A percentile compares a stretch with the other conserved stretches of the same genome.
These are phyloP conservation scores for Colletotrichum melonis DNA, from an alignment of 2,329 filamentous ascomycete species.

Conservation along the genomic window DNA sequence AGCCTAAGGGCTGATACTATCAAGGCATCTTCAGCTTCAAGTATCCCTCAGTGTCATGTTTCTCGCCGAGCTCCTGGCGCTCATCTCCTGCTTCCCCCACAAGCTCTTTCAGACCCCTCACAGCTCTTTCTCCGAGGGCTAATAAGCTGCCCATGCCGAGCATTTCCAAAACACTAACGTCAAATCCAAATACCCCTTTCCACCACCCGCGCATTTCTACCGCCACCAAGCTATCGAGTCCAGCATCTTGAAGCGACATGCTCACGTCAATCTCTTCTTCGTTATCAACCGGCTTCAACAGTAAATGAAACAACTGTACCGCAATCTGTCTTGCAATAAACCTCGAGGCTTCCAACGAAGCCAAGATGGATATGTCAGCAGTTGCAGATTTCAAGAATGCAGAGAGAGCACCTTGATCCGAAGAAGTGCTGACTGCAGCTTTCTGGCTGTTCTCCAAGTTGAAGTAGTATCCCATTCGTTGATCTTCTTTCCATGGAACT, in stretches of 20 bases:
- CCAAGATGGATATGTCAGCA: neutral
- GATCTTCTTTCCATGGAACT: constrained; percentile 37
- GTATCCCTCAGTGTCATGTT: constrained; percentile 13
- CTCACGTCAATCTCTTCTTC: constrained; percentile 1
- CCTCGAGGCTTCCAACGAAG: neutral
- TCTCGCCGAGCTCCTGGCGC: neutral
- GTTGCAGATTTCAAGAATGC: neutral
- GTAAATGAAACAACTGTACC: constrained; percentile 31
- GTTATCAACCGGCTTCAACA: constrained; percentile 39
- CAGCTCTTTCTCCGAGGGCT: constrained; percentile 29
- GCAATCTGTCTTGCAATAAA: constrained; percentile 35
- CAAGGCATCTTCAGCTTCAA: constrained; percentile 26
- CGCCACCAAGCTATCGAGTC: constrained; percentile 39
- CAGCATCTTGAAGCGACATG: constrained; percentile 22
- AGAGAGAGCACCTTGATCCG: constrained; percentile 41
- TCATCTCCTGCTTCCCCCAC: neutral
- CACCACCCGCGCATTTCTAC: constrained; percentile 41
- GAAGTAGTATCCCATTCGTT: constrained; percentile 40
- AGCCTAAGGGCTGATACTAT: neutral
- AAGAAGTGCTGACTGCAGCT: neutral
- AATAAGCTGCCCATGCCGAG: constrained; percentile 36
- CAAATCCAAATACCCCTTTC: constrained; percentile 37
- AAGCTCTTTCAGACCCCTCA: neutral
- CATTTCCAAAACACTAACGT: constrained; percentile 37
- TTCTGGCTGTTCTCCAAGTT: constrained; percentile 7